Conservation (phyloP, 495 filamentous ascomycete genomes). For the Letharia columbiana region DNA sequence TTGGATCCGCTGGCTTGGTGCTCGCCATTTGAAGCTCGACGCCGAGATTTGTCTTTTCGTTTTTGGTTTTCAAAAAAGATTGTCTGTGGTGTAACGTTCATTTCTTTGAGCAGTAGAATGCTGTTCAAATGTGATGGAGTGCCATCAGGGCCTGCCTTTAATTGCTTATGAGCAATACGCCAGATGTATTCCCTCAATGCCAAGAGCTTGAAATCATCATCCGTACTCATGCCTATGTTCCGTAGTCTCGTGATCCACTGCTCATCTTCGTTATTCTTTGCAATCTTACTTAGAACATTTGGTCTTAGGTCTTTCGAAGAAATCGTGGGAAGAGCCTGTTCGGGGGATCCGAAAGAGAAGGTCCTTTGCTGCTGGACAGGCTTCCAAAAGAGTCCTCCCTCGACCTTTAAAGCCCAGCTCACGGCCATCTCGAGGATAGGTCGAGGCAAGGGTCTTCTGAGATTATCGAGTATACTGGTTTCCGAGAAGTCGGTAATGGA, state of each 20-base stretch:
- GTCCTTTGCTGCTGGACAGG: slow-evolving; percentile 54
- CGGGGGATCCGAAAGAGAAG: slow-evolving; percentile 53
- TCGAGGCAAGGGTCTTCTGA: slow-evolving; percentile 77
- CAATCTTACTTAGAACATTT: slow-evolving; percentile 28
- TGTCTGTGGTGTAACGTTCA: slow-evolving; percentile 72
- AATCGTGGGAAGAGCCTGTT: slow-evolving; percentile 36
- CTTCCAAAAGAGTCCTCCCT: slow-evolving; percentile 81
- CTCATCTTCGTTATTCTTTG: slow-evolving; percentile 90
- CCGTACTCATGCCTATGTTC: slow-evolving; percentile 69
- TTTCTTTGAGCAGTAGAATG: slow-evolving; percentile 59
- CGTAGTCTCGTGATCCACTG: slow-evolving; percentile 81
- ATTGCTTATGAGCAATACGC: slow-evolving; percentile 65
- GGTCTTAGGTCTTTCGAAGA: slow-evolving; percentile 37
- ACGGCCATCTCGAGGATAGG: slow-evolving; percentile 75
- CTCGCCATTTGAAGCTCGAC: slow-evolving; percentile 30
- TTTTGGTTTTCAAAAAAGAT: slow-evolving; percentile 74
- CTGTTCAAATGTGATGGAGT: slow-evolving; percentile 49
- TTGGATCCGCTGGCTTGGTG: slow-evolving; percentile 19
- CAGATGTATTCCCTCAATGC: slow-evolving; percentile 86
- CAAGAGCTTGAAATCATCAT: slow-evolving; percentile 87
- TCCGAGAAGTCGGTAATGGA: slow-evolving; percentile 58
- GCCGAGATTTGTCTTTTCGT: slow-evolving; percentile 40
- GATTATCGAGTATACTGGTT: slow-evolving; percentile 62
- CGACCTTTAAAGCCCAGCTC: slow-evolving; percentile 73
- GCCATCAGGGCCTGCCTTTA: slow-evolving; percentile 42